Conservation (phyloP, 1,284 basidiomycete genomes). For the Cryptococcus neoformans region DNA sequence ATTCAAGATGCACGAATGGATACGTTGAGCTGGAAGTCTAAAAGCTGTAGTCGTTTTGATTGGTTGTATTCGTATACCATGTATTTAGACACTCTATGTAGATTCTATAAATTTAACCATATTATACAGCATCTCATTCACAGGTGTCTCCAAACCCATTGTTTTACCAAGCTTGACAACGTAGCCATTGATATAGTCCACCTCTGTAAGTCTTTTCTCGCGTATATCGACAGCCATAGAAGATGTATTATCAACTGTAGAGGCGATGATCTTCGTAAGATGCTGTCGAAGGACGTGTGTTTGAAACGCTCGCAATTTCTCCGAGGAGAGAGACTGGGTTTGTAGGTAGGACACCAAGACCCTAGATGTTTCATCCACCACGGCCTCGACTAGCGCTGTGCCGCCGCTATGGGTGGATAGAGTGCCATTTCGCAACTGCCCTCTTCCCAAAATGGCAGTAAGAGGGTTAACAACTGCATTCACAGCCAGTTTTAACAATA, state of each 20-base stretch:
- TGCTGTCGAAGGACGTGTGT: conserved; percentile 47
- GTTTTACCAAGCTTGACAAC: conserved; percentile 63
- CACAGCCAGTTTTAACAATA: conserved; percentile 79
- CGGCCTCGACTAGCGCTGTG: not conserved
- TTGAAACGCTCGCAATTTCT: conserved; percentile 31
- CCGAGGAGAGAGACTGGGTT: conserved; percentile 37
- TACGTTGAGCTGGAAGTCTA: conserved; percentile 55
- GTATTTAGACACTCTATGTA: not conserved
- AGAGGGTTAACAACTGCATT: conserved; percentile 86
- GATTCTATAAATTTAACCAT: conserved; percentile 58
- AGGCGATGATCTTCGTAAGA: conserved; percentile 57
- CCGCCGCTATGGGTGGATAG: conserved; percentile 52
- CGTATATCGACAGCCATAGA: conserved; percentile 74
- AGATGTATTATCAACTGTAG: conserved; percentile 65
- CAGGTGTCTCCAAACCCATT: conserved; percentile 62
- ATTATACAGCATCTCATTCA: conserved; percentile 61
- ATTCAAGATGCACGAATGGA: conserved; percentile 73
- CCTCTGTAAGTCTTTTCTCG: conserved; percentile 62
- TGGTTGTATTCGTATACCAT: conserved; percentile 2
- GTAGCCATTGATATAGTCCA: conserved; percentile 85
- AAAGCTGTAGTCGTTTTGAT: conserved; percentile 1
- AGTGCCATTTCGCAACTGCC: conserved; percentile 73
- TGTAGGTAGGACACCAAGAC: conserved; percentile 52
- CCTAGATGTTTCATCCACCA: conserved; percentile 57
- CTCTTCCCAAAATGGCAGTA: conserved; percentile 64